phyloP scores from a whole-genome alignment of 352 stramenopile species.

The Pythium biforme region DNA sequence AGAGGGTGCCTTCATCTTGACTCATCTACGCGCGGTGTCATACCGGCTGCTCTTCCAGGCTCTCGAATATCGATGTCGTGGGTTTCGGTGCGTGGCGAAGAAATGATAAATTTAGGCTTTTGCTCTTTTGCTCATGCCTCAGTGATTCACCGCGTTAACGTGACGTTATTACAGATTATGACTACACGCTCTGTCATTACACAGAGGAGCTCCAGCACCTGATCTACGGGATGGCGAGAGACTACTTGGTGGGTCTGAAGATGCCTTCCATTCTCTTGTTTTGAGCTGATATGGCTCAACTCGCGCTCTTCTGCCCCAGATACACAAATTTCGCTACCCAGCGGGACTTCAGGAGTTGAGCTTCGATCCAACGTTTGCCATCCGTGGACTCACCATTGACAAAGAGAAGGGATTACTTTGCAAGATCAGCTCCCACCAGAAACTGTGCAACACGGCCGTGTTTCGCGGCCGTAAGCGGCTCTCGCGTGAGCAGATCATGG shows the following conservation, averaged over 20 bases:
- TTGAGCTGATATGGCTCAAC: neutral
- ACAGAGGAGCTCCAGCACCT: constrained; percentile 89
- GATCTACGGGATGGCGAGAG: constrained; percentile 92
- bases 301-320: constrained; percentile 11
- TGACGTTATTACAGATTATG: constrained; percentile 78
- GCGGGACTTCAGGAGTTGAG: constrained; percentile 66
- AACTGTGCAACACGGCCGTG: constrained; percentile 78
- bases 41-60: constrained; percentile 22
- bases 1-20: neutral
- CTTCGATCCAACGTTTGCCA: constrained; percentile 91
- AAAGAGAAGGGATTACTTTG: constrained; percentile 92
- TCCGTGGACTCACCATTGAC: constrained; percentile 92
- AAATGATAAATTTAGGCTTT: neutral
- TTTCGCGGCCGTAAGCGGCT: constrained; percentile 87
- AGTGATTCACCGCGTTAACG: neutral
- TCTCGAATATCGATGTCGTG: constrained; percentile 69
- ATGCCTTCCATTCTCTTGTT: neutral
- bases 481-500: constrained; percentile 74
- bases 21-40: neutral
- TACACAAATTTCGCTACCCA: constrained; percentile 85
- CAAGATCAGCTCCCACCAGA: constrained; percentile 94
- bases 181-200: constrained; percentile 95
- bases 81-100: constrained; percentile 48
- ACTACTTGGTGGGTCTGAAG: constrained; percentile 61
- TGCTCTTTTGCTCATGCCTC: no score